Evolutionary conservation across 768 basidiomycete species (phyloP), one percentile per base, ranked within the genome.

Genomic region (Phaffia tasmanica): DNA sequence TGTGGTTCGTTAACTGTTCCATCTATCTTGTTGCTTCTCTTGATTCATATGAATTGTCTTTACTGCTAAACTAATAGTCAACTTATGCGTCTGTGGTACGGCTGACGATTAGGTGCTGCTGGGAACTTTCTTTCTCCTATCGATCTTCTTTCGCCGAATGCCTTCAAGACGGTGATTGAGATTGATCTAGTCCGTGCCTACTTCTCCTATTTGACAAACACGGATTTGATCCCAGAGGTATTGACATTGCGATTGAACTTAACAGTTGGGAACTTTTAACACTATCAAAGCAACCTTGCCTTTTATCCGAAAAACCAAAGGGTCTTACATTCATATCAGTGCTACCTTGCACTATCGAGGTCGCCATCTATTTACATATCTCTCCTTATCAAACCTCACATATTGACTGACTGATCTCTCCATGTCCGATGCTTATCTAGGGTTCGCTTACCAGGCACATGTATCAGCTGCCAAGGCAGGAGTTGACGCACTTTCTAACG

Each of bases 401-500:
- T 57, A 6, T 56, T 32, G 25, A 11, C n/a, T 16, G 16, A 3
- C 23, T 63, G 68, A 21, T 62, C 0, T 53, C 49, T 29, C 64
- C 57, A 25, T 29, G 32, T 47, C 29, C 27, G 27, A 51, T 32
- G n/a, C 25, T 1, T 70, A 70, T 14, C 62, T 72, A 88, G 89
- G 80, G 15, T 84, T 84, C 9, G 87, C 89, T 0, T 89, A 85
- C 75, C 93, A 97, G 77, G 89, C 84, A 9, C 94, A 97, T 72
- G 90, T 94, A 16, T 89, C 89, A 16, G 89, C 92, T 11, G 93
- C 93, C 27, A 99, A 98, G 76, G 92, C 94, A 0, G 94, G 82
- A 21, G 84, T 98, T 47, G 93, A 99, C 74, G 90, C 92, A 0
- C 79, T 92, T 6, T 89, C 88, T 63, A 81, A 81, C 1, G 91